Evolutionary conservation across 2,329 filamentous ascomycete genomes (phyloP), one percentile per base, ranked within the genome.

Genomic region (Nakataea oryzae): DNA sequence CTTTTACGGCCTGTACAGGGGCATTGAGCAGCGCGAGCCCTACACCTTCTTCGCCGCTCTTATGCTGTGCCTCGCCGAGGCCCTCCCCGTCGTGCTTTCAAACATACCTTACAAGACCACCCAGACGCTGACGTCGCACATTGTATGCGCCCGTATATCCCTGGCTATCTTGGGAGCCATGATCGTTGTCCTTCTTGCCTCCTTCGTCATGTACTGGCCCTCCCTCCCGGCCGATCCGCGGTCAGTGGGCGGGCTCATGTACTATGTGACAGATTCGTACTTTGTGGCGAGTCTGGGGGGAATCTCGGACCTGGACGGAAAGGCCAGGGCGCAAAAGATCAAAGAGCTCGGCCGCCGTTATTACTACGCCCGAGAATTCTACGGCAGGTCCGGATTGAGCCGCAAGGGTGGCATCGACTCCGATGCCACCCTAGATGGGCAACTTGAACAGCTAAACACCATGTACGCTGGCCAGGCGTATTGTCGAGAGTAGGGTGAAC

Each of bases 51-150:
- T 74, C 14, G 73, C 78, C 12, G 74, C 77, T 0, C 64, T 75
- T 6, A 75, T 77, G 58, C 72, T 77, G 3, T 73, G 81, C 27
- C 70, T 81, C 2, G 74, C 79, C 27, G 79, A 83, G 59, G 75
- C 81, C 58, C 74, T 83, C n/a, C 80, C 79, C 1, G 71, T 81
- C 26, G 71, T 79, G 1, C 73, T 83, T 3, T 73, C 78, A 65
- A 81, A 81, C 64, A 73, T 82, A 2, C 76, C 79, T 0, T 80
- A 78, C 68, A 77, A 74, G 61, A 71, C 76, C 2, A 74, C 75
- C 0, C 76, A 78, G 60, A 74, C 74, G 0, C 69, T 71, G 41
- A 67, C 67, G 21, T 73, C 77, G 0, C 76, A 78, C 58, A 70
- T 70, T 0, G 69, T 76, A 7, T 81, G 76, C 64, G 72, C 76